Base-by-base conservation (phyloP, 2,329 filamentous ascomycete species). In the Leptographium flavum region DNA sequence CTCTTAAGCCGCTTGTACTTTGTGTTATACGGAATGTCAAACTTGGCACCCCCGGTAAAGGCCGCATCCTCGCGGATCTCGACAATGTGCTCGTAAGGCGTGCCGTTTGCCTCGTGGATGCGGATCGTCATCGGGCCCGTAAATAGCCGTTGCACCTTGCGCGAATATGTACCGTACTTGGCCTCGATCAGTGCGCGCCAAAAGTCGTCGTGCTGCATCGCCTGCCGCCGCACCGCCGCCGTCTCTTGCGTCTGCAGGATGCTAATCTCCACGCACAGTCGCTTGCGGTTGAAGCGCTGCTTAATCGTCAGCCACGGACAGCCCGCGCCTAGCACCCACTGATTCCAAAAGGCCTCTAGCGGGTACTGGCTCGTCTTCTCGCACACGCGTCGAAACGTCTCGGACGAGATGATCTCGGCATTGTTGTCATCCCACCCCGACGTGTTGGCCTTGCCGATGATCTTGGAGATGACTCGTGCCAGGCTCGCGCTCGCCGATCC, bases 1-100 rank as follows among this genome's bases (percentile, higher is more conserved):
- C 88, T 74, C 68, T 98, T 98, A 3, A 98, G 71, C 9, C 93
- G 81, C 66, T 96, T 98, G 66, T 98, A 98, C 60, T 98, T 98
- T 0, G 92, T 98, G 56, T 96, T 96, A 64, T 98, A 98, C 0
- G 90, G 88, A 49, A 98, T 95, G 50, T 95, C 88, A 48, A 96
- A 84, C 58, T 84, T 92, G 22, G 71, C 71, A 1, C 67, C 68
- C 54, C 83, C 52, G 15, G 46, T 47, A 4, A 52, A 33, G 3
- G 83, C 85, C 14, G 78, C 75, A 25, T 82, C 81, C 53, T 95
- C 87, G 49, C 87, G 87, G 58, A 98, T 94, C 56, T 95, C 87
- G 28, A 96, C 81, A 50, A 95, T 95, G 58, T 98, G 92, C 59
- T 98, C 92, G 57, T 98, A 98, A 3, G 92, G 92, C 0, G 92